Evolutionary conservation across 495 filamentous ascomycete genomes (phyloP).

Genomic region (Penicillium turbatum): DNA sequence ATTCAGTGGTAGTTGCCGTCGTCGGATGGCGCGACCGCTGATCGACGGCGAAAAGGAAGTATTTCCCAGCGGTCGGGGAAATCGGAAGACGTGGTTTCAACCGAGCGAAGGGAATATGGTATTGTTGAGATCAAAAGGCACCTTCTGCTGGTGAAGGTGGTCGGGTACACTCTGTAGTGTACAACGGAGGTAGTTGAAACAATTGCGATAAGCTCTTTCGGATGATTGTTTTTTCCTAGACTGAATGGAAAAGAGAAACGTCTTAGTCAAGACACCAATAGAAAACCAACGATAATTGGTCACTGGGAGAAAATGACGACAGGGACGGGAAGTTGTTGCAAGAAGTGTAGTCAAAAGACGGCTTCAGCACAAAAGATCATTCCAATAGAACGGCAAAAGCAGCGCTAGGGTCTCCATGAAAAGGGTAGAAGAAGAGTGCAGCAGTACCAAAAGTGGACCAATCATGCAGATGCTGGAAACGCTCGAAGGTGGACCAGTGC

Average conservation of each 20-base stretch:
- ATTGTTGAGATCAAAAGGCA: constrained; percentile 3
- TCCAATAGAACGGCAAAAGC: constrained; percentile 14
- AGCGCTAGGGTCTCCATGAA: constrained; percentile 19
- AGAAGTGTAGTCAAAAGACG: not conserved
- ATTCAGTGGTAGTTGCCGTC: constrained; percentile 31
- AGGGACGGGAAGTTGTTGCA: not conserved
- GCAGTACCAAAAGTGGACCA: constrained; percentile 26
- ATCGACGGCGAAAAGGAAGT: constrained; percentile 40
- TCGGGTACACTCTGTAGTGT: not conserved
- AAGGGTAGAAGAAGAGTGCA: constrained; percentile 16
- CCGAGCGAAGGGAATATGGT: constrained; percentile 1
- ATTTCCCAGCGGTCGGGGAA: constrained; percentile 49
- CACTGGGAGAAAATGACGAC: not conserved
- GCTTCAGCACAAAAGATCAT: not conserved
- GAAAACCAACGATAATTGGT: constrained; percentile 11
- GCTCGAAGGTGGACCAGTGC: constrained; percentile 28
- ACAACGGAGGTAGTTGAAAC: constrained; percentile 5
- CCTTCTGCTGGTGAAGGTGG: not conserved
- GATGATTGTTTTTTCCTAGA: constrained; percentile 22
- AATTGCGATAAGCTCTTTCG: constrained; percentile 27
- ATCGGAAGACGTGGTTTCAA: not conserved
- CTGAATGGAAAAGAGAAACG: constrained; percentile 4
- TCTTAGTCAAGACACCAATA: constrained; percentile 11
- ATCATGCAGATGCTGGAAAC: constrained; percentile 33
- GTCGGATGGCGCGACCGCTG: constrained; percentile 47